A percentile compares a stretch with the other conserved stretches of the same genome.
phyloP scores from a whole-genome alignment of 495 filamentous ascomycete species.

The Pseudotulostoma volvatum region DNA sequence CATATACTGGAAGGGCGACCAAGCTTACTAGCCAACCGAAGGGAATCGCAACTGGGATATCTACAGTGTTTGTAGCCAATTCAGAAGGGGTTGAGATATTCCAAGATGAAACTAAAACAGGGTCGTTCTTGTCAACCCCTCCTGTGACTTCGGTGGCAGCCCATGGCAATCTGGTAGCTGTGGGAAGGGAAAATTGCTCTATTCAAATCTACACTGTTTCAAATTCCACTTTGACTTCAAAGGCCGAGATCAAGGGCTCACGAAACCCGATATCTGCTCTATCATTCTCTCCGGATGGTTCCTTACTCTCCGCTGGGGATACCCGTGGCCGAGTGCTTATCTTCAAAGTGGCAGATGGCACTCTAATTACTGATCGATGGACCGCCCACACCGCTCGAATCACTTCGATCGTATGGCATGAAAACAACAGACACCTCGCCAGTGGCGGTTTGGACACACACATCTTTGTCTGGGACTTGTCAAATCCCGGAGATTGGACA shows the following conservation, averaged over 20 bases:
- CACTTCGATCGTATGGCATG: conserved; percentile 69
- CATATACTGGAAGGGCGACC: conserved; percentile 36
- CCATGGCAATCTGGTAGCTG: conserved; percentile 45
- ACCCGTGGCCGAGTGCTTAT: conserved; percentile 72
- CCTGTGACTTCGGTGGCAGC: conserved; percentile 59
- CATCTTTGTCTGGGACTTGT: conserved; percentile 79
- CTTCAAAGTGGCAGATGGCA: conserved; percentile 38
- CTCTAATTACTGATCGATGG: conserved; percentile 51
- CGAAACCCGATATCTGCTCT: conserved; percentile 36
- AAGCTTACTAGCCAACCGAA: conserved; percentile 47
- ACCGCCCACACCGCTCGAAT: conserved; percentile 81
- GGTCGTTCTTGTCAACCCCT: conserved; percentile 44
- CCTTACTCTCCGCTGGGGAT: conserved; percentile 63
- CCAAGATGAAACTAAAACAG: conserved; percentile 38
- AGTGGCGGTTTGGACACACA: conserved; percentile 82
- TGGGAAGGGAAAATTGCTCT: conserved; percentile 55
- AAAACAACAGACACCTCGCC: conserved; percentile 53
- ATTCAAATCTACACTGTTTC: conserved; percentile 54
- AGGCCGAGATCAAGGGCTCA: conserved; percentile 25
- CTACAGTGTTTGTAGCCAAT: conserved; percentile 46
- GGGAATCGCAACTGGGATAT: conserved; percentile 30
- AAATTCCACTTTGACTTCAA: conserved; percentile 28
- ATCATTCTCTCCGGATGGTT: conserved; percentile 60
- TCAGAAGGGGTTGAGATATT: conserved; percentile 47
- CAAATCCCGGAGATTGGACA: conserved; percentile 62